Evolutionary conservation across 2,329 filamentous ascomycete species (phyloP), one percentile per base, ranked within the genome.

Genomic region (Hypoxylon sp.): DNA sequence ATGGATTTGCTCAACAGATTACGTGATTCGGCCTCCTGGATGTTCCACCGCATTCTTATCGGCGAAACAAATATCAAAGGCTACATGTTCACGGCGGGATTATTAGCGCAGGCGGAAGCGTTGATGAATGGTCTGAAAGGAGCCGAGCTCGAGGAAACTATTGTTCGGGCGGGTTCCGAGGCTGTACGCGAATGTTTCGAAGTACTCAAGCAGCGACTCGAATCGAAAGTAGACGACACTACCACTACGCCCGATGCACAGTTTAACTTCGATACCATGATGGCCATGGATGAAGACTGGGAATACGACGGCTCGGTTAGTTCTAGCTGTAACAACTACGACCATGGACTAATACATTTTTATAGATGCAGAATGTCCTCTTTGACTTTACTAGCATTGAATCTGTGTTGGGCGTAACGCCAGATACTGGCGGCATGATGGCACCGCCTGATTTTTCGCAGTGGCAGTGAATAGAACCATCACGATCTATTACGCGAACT

Each of bases 61-160:
- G 86, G 84, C 1, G 84, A 88, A 73, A 87, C 84, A 0, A 88
- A 87, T 58, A 75, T 84, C 19, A 88, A 88, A 67, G 83, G 83
- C 0, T 82, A 82, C 41, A 51, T 88, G 16, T 77, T 87, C 11
- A 65, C 76, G 1, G 72, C 71, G 7, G 69, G 82, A 11, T 69
- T 84, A 0, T 69, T 69, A 4, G 77, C 79, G 0, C 79, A 86
- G 45, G 75, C 87, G 0, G 76, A 83, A 2, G 81, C 76, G 0
- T 72, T 85, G 1, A 73, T 78, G 62, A 72, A 70, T 2, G 80
- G 82, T 0, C 9, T 79, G 0, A 63, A 63, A 0, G 76, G 76
- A 5, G 73, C 80, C 0, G 78, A 82, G 5, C 32, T 82, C 0
- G 52, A 77, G 0, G 41, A 69, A 2, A 30, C 74, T 0, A 68